Percentiles rank a stretch among this genome's conserved stretches.
Evolutionary conservation across 2,329 filamentous ascomycete genomes (phyloP).

Genomic region (Penicillium sp.): DNA sequence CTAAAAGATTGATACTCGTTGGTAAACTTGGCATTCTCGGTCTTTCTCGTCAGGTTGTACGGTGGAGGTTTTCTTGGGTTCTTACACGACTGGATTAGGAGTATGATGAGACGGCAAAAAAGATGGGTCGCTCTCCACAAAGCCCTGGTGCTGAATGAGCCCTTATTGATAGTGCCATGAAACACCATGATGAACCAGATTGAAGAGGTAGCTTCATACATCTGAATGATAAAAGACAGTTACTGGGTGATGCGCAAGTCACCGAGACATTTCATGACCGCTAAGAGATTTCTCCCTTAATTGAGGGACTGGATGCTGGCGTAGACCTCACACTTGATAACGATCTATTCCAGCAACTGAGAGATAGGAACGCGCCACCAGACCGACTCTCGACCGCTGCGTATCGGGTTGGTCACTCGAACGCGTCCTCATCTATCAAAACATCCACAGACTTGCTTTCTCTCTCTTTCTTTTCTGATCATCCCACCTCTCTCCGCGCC

Average conservation of each 20-base stretch:
- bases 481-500: neutral
- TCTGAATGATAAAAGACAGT: neutral
- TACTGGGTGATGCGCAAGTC: neutral
- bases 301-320: neutral
- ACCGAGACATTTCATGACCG: neutral
- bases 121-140: neutral
- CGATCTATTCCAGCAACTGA: neutral
- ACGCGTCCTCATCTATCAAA: neutral
- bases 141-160: neutral
- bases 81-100: neutral
- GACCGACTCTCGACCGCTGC: neutral
- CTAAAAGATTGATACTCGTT: constrained; percentile 3
- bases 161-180: neutral
- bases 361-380: neutral
- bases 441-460: neutral
- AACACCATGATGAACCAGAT: neutral
- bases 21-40: neutral
- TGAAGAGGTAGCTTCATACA: neutral
- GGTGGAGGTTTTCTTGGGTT: neutral
- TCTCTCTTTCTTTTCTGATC: neutral
- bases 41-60: too few species aligned
- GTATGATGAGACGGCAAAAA: neutral
- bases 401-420: neutral
- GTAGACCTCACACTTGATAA: neutral
- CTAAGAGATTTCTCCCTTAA: neutral